Percentiles rank a stretch among this genome's conserved stretches.
Evolutionary conservation across 2,329 filamentous ascomycete species (phyloP).

Genomic region (Sclerotinia minor): DNA sequence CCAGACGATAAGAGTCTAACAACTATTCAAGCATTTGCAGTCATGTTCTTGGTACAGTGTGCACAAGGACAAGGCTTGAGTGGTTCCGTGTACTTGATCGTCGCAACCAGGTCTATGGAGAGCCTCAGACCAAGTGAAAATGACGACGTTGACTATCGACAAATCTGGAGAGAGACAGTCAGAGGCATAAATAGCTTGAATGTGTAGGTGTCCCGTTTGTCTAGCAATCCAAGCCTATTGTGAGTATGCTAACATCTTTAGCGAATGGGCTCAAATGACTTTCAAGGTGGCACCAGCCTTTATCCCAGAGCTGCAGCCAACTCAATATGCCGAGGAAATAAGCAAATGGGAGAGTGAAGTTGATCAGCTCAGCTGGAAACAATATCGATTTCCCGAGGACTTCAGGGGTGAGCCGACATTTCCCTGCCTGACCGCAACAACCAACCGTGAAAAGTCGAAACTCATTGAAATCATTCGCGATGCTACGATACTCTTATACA

Average conservation of each 20-base stretch:
- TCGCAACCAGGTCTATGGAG: slow-evolving; percentile 35
- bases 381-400: slow-evolving; percentile 34
- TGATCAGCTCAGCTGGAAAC: slow-evolving; percentile 36
- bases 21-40: slow-evolving; percentile 39
- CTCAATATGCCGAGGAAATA: slow-evolving; percentile 21
- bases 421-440: slow-evolving; percentile 37
- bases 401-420: slow-evolving; percentile 28
- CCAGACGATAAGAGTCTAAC: slow-evolving; percentile 35
- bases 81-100: slow-evolving; percentile 38
- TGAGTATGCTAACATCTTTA: slow-evolving; percentile 34
- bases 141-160: slow-evolving; percentile 31
- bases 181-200: slow-evolving; percentile 41
- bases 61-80: slow-evolving; percentile 36
- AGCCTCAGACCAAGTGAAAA: slow-evolving; percentile 26
- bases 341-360: slow-evolving; percentile 24
- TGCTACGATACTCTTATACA: slow-evolving; percentile 36
- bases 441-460: slow-evolving; percentile 40
- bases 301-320: slow-evolving; percentile 13
- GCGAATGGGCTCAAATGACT: slow-evolving; percentile 42
- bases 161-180: slow-evolving; percentile 39
- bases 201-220: slow-evolving; percentile 37
- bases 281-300: slow-evolving; percentile 35
- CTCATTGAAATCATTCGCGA: slow-evolving; percentile 38
- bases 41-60: slow-evolving; percentile 41
- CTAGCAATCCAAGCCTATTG: background rate